Base-by-base conservation (phyloP, 2,329 filamentous ascomycete genomes). In the Dothiorella sarmentorum region DNA sequence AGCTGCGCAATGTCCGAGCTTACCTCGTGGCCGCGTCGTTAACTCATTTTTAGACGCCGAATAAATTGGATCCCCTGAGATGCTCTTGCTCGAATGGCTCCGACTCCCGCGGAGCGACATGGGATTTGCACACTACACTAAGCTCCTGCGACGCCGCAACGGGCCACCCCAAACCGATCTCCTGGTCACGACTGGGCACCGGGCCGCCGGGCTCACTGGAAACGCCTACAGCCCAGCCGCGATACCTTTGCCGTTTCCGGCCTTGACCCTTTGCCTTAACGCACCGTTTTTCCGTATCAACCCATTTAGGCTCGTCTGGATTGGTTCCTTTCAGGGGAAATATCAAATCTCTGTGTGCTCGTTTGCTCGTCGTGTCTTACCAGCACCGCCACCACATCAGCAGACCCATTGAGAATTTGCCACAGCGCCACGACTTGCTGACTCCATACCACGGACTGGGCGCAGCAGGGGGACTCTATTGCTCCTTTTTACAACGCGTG, bases 161-260 rank as follows among this genome's bases (percentile, higher is more conserved):
- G 40, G 40, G 3, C 40, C 40, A 22, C n/a, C 45, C 6, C 31
- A 51, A 37, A 52, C 47, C 20, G 47, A 52, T 7, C 22, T 17
- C 47, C 37, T 24, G 47, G 26, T 24, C 22, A 22, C 20, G 33
- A 38, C 47, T 24, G 22, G n/a, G 47, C 31, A 7, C 47, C 47
- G 13, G 13, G 3, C 20, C 31, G 18, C 31, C 15, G 47, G 47
- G 15, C 13, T 9, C 20, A 52, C 15, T 38, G 47, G 47, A 52
- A 52, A 52, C 47, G 11, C 47, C 17, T n/a, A 22, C 15, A n/a
- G 31, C 47, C 7, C 47, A 29, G 20, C 31, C 9, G n/a, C 47
- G 47, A 52, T 27, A 52, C 47, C 31, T 37, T 15, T 37, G 31
- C 33, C 22, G 47, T 52, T 52, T 52, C 17, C 29, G 31, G n/a